Conservation (phyloP, 331 rosid genomes). For the Malus hybrid region DNA sequence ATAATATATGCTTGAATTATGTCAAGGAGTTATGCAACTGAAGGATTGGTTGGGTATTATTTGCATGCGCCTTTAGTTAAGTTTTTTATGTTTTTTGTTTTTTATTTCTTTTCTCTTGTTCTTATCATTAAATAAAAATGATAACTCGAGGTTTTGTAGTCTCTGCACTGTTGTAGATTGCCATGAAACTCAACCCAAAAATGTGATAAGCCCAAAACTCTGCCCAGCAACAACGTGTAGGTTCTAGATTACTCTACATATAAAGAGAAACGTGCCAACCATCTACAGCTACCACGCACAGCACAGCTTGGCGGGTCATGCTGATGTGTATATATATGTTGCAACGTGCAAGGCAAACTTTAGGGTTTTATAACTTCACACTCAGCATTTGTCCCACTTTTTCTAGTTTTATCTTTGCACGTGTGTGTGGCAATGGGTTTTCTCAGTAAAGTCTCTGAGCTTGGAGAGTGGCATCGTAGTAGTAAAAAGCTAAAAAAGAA, state of each 20-base stretch:
- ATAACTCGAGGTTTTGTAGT: background rate
- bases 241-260: constrained; percentile 16
- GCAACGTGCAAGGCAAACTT: background rate
- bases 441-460: constrained; percentile 7
- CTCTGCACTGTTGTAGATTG: background rate
- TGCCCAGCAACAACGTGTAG: background rate
- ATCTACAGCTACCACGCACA: background rate
- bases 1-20: no score
- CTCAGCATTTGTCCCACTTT: background rate
- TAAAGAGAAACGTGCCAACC: background rate
- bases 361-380: no score
- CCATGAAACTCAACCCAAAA: background rate
- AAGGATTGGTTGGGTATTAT: no score
- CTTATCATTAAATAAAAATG: no score
- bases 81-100: no score
- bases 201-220: background rate
- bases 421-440: constrained; percentile 19
- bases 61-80: no score
- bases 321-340: background rate
- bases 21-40: no score
- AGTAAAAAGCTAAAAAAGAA: constrained; percentile 12
- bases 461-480: background rate
- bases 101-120: fast-evolving
- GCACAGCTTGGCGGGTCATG: background rate
- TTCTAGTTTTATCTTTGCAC: background rate